Conservation (phyloP, 2,329 filamentous ascomycete species). For the Exophiala bonariae region DNA sequence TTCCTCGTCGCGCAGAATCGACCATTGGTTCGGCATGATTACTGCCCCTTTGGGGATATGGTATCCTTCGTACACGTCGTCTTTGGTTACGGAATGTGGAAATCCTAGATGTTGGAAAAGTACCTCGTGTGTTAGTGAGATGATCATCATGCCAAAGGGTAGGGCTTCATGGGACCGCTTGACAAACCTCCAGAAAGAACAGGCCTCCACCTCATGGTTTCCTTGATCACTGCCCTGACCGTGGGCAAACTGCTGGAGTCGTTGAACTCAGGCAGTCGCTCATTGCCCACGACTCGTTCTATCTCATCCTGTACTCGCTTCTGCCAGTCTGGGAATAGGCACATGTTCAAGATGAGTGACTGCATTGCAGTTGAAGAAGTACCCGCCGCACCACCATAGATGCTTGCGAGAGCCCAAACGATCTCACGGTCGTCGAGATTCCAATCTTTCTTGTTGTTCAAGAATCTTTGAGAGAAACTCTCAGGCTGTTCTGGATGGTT, state of each 20-base stretch:
- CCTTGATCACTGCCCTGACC: constrained; percentile 41
- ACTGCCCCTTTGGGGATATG: constrained; percentile 50
- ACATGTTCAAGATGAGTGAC: constrained; percentile 32
- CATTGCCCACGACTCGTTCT: constrained; percentile 30
- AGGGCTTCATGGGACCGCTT: too few relatives aligned
- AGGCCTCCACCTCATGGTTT: constrained; percentile 47
- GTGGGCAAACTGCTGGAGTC: constrained; percentile 38
- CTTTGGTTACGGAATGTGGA: constrained; percentile 49
- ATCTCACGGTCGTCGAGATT: constrained; percentile 30
- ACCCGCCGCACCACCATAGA: constrained; percentile 33
- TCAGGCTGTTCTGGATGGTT: constrained; percentile 14
- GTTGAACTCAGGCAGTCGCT: constrained; percentile 35
- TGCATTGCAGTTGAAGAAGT: constrained; percentile 34
- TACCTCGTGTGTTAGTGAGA: too few relatives aligned
- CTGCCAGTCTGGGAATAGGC: constrained; percentile 28
- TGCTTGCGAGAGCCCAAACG: constrained; percentile 33
- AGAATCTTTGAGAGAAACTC: constrained; percentile 22
- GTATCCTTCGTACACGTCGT: constrained; percentile 51
- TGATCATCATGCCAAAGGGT: too few relatives aligned
- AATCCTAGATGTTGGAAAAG: constrained; percentile 35
- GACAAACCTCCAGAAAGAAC: constrained; percentile 22
- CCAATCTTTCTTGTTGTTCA: constrained; percentile 28
- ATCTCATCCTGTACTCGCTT: constrained; percentile 35
- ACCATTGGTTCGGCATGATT: constrained; percentile 45
- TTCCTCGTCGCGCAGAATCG: constrained; percentile 25